Evolutionary conservation across 129 eudicot genomes (phyloP), one percentile per base, ranked within the genome.

Genomic region (Centaurea solstitialis): DNA sequence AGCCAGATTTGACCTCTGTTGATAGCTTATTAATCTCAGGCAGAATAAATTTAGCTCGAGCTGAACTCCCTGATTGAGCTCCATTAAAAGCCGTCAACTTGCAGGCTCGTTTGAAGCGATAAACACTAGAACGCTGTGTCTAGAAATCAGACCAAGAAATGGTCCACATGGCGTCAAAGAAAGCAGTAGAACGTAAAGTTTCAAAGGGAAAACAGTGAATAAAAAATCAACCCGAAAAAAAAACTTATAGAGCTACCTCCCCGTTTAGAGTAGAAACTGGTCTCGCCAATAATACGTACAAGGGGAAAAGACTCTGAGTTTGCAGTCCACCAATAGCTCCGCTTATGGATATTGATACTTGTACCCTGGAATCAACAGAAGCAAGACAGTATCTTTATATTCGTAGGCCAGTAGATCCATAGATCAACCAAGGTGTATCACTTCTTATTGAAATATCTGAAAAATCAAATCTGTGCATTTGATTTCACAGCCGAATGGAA

Each of bases 11-110:
- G 77, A 87, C 84, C 64, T 89, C 95, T 57, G 78, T 79, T 74
- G 93, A 88, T 72, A 93, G 82, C 75, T 87, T 91, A 77, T 83
- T 85, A 23, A 91, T 85, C 84, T 96, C 99, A 68, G 99, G 99
- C 37, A 96, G 92, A 78, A 88, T 83, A 81, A 96, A 96, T 30
- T 81, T 87, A 37, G 85, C 93, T 67, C 21, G 86, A 85, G 84
- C 75, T 76, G 78, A 80, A 64, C 66, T 80, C 57, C 3, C 79
- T 73, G 75, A 73, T 53, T 80, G 89, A 72, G 66, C 84, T 77
- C 81, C 88, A 80, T 68, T 75, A 78, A 72, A 80, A 62, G 84
- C 41, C 22, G 92, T 88, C 78, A 93, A 73, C 74, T 82, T 80
- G 73, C 87, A 83, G 65, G 76, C 88, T 83, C 89, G 89, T 74